Percentiles rank a stretch among this genome's conserved stretches.
phyloP scores from a whole-genome alignment of 2,329 filamentous ascomycete species.

The Aciculosporium take region DNA sequence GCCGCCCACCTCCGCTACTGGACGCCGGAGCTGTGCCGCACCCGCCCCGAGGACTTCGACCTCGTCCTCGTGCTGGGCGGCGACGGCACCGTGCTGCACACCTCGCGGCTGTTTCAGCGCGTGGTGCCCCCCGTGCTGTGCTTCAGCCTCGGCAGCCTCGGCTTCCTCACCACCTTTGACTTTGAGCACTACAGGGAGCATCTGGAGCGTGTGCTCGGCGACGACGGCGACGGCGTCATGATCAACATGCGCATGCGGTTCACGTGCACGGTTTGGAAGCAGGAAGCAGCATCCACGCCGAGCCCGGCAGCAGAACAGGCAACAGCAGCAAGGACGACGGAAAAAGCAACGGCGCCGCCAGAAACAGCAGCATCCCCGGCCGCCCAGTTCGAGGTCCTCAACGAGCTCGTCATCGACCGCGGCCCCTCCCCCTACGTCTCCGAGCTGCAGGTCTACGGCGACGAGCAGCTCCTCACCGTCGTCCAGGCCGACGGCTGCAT shows the following conservation, averaged over 20 bases:
- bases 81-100: conserved; percentile 77
- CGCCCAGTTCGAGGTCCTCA: conserved; percentile 97
- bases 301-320: no score
- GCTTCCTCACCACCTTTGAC: conserved; percentile 80
- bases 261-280: conserved; percentile 89
- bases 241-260: conserved; percentile 98
- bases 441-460: conserved; percentile 88
- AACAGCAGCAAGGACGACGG: no score
- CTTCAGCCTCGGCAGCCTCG: conserved; percentile 71
- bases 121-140: conserved; percentile 74
- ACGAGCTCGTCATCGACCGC: conserved; percentile 95
- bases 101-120: conserved; percentile 83
- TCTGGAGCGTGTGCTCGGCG: conserved; percentile 80
- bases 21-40: conserved; percentile 93
- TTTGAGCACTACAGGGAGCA: conserved; percentile 81
- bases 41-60: conserved; percentile 86
- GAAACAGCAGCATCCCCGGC: no score
- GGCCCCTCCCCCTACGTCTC: conserved; percentile 95
- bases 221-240: conserved; percentile 83
- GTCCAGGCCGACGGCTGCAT: conserved; percentile 97
- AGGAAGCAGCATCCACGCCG: no score
- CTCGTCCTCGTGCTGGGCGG: conserved; percentile 79
- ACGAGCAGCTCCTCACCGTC: conserved; percentile 86
- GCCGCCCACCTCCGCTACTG: conserved; percentile 82
- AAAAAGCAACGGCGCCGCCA: no score